Evolutionary conservation across 78 protist genomes (phyloP).

Genomic region (Polysphondylium violaceum): DNA sequence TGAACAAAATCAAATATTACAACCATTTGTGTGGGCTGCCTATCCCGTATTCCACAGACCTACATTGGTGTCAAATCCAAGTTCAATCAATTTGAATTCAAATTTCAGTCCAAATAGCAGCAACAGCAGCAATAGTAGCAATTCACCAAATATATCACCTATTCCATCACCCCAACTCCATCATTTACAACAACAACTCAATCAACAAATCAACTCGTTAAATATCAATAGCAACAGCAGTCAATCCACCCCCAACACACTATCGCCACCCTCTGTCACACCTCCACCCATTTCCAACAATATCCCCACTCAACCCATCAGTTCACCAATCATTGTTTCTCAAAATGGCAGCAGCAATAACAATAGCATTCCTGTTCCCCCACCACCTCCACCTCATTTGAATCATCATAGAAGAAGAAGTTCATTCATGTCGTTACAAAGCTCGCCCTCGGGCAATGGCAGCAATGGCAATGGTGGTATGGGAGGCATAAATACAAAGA

Average conservation of each 20-base stretch:
- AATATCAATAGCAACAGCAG: not conserved
- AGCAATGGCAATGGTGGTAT: not conserved
- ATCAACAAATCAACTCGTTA: conserved; percentile 28
- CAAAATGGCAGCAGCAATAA: no score
- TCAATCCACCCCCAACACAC: conserved; percentile 43
- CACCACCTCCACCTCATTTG: conserved; percentile 22
- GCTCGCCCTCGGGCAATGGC: not conserved
- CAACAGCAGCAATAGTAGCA: conserved; percentile 3
- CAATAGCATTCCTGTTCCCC: no score
- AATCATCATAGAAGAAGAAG: conserved; percentile 23
- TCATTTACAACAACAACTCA: conserved; percentile 14
- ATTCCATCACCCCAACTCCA: conserved; percentile 36
- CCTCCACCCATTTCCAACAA: not conserved
- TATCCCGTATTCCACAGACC: conserved; percentile 77
- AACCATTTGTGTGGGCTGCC: conserved; percentile 76
- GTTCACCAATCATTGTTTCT: no score
- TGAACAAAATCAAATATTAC: conserved; percentile 40
- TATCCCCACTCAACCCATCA: no score
- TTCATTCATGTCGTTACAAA: conserved; percentile 13
- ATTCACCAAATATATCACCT: not conserved
- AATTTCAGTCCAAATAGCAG: not conserved
- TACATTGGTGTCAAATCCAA: conserved; percentile 11
- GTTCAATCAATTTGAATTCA: conserved; percentile 29
- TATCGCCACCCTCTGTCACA: not conserved
- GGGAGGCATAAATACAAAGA: conserved; percentile 6